phyloP scores from a whole-genome alignment of 2,329 filamentous ascomycete genomes.

The Cytospora piceicola region DNA sequence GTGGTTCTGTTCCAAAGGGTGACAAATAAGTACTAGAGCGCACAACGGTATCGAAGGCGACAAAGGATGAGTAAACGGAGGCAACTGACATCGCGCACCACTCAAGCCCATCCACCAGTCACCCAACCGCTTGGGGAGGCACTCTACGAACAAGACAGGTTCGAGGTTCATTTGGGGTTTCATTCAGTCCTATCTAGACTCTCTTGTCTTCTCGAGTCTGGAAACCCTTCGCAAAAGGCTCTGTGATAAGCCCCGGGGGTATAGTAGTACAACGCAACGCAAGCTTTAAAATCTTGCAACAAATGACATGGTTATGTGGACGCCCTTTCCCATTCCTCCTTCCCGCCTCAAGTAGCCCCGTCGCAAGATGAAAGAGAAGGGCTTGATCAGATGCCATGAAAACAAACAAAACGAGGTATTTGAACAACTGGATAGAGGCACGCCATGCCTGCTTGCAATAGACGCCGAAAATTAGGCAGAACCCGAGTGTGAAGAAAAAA shows the following conservation, averaged over 20 bases:
- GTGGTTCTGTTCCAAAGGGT: too few relatives aligned
- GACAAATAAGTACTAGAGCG: too few relatives aligned
- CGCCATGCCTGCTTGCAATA: not conserved
- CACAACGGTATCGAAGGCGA: too few relatives aligned
- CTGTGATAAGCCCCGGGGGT: not conserved
- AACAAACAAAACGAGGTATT: not conserved
- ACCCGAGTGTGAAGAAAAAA: too few relatives aligned
- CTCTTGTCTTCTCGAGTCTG: not conserved
- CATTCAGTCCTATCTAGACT: not conserved
- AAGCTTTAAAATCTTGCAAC: not conserved
- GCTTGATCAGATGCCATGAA: not conserved
- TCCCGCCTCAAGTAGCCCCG: not conserved
- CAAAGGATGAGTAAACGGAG: too few relatives aligned
- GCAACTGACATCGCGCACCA: too few relatives aligned
- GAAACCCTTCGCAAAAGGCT: not conserved
- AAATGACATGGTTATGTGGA: not conserved
- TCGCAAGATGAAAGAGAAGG: not conserved
- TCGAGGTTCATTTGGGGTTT: not conserved
- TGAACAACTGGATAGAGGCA: not conserved
- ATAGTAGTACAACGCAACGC: not conserved
- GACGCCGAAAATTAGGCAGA: not conserved
- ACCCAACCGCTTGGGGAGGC: too few relatives aligned
- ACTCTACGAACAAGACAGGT: not conserved
- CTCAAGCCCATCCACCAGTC: too few relatives aligned
- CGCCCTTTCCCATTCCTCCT: not conserved